Evolutionary conservation across 148 eudicot species (phyloP).

Genomic region (Limonium bicolor): DNA sequence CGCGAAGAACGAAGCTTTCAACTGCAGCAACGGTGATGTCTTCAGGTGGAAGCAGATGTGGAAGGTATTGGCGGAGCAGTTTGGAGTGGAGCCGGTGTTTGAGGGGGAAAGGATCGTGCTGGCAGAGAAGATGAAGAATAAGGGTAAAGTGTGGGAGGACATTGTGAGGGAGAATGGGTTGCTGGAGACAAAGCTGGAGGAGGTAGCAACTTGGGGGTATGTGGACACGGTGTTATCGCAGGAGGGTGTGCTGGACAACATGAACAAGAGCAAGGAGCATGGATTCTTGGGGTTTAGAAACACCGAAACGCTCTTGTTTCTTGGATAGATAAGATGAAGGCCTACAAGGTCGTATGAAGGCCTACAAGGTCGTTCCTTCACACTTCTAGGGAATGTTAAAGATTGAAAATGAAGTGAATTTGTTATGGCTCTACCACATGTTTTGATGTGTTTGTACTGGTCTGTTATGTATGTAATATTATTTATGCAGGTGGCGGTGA

Average conservation of each 20-base stretch:
- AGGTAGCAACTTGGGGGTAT: conserved; percentile 28
- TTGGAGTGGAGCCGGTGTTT: conserved; percentile 26
- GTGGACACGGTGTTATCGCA: conserved; percentile 5
- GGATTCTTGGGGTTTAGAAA: conserved; percentile 40
- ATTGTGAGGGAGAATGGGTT: conserved; percentile 24
- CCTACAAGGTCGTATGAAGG: conserved; percentile 41
- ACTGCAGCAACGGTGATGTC: conserved; percentile 33
- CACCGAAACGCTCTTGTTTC: conserved; percentile 24
- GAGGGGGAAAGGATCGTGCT: conserved; percentile 9
- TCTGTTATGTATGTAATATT: too few relatives aligned
- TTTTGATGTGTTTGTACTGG: too few relatives aligned
- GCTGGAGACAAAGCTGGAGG: conserved; percentile 21
- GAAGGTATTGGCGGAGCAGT: conserved; percentile 27
- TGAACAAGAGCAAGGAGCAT: conserved; percentile 45
- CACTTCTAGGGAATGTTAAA: too few relatives aligned
- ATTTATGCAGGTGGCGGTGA: too few relatives aligned
- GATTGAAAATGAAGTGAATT: too few relatives aligned
- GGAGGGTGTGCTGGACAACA: conserved; percentile 15
- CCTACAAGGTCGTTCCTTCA: too few relatives aligned
- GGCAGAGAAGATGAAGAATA: conserved; percentile 23
- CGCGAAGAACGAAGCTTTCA: conserved; percentile 32
- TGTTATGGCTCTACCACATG: too few relatives aligned
- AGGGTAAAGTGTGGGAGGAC: conserved; percentile 31
- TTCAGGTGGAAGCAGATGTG: conserved; percentile 39
- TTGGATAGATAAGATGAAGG: conserved; percentile 52